These are phyloP conservation scores for Podospora bellae-mahoneyi DNA, from an alignment of 495 filamentous ascomycete genomes.

Conservation along the genomic window DNA sequence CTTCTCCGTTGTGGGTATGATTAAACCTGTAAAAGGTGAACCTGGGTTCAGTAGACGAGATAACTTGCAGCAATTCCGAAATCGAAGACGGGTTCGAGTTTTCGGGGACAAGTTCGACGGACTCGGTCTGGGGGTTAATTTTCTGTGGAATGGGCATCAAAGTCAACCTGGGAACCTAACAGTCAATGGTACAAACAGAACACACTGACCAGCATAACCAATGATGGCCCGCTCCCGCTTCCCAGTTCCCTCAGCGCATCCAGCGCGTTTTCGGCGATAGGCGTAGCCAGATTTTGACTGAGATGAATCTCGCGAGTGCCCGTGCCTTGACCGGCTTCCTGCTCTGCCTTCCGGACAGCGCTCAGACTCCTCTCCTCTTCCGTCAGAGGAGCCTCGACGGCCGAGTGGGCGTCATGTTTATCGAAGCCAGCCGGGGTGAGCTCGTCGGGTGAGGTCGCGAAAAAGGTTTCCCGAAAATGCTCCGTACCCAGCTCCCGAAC, in stretches of 20 bases:
- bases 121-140: conserved; percentile 74
- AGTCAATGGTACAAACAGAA: neutral
- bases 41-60: conserved; percentile 77
- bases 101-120: conserved; percentile 65
- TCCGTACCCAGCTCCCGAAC: conserved; percentile 84
- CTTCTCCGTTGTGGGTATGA: conserved; percentile 49
- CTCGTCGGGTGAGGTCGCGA: conserved; percentile 73
- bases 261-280: conserved; percentile 65
- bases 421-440: conserved; percentile 69
- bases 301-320: conserved; percentile 56
- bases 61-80: conserved; percentile 54
- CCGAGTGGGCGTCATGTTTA: conserved; percentile 66
- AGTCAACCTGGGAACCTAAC: neutral
- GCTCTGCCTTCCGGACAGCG: conserved; percentile 75
- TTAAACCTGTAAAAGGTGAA: conserved; percentile 85
- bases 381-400: conserved; percentile 73
- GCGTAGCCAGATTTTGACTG: conserved; percentile 60
- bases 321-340: conserved; percentile 71
- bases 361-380: conserved; percentile 80
- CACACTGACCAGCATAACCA: conserved; percentile 79
- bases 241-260: conserved; percentile 59
- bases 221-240: conserved; percentile 46
- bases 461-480: conserved; percentile 73
- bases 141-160: conserved; percentile 40
- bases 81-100: conserved; percentile 45